Percentiles rank a stretch among this genome's conserved stretches.
These are phyloP conservation scores for Solanum corneliomulleri DNA, from an alignment of 257 asterid species.

Conservation along the genomic window DNA sequence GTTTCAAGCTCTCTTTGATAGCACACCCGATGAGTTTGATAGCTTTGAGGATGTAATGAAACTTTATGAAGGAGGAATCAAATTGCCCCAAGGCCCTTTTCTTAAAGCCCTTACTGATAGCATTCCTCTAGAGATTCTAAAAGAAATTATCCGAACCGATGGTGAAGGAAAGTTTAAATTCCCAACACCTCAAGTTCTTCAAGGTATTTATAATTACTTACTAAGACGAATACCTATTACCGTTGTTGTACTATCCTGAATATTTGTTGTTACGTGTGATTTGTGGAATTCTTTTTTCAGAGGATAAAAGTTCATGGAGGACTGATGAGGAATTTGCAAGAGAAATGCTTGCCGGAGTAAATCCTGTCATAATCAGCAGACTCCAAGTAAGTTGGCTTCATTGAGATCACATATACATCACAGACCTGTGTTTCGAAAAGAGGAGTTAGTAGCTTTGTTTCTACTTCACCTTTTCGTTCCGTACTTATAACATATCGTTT, in stretches of 20 bases:
- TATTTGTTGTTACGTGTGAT: neutral
- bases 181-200: conserved; percentile 52
- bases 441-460: neutral
- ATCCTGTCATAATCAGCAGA: conserved; percentile 50
- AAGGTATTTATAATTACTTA: conserved; percentile 20
- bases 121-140: conserved; percentile 45
- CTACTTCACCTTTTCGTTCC: neutral
- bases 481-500: neutral
- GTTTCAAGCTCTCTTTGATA: conserved; percentile 45
- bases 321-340: conserved; percentile 70
- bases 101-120: conserved; percentile 26
- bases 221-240: neutral
- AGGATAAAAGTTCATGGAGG: conserved; percentile 57
- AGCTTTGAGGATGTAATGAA: conserved; percentile 52
- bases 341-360: conserved; percentile 73
- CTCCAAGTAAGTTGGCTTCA: conserved; percentile 38
- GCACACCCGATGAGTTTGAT: conserved; percentile 58
- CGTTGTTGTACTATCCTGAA: neutral
- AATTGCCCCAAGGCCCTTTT: conserved; percentile 23
- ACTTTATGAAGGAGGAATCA: conserved; percentile 46
- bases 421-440: neutral
- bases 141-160: conserved; percentile 55
- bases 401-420: neutral
- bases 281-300: conserved; percentile 9
- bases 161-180: conserved; percentile 44